Percentiles rank a stretch among this genome's conserved stretches.
phyloP scores from a whole-genome alignment of 1,284 basidiomycete species.

The Porogramme epimiltina region DNA sequence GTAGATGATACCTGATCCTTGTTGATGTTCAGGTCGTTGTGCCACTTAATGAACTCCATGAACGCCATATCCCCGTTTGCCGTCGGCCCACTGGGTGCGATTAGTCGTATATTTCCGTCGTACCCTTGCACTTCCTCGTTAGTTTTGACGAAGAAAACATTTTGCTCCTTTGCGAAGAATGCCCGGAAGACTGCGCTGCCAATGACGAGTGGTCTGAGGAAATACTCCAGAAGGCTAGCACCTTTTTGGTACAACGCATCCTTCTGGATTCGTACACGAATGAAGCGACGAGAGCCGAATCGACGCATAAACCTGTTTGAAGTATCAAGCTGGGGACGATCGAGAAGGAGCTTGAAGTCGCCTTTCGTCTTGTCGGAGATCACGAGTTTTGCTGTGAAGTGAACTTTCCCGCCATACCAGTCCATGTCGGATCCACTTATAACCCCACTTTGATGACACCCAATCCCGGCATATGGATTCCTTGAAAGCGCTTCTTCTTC shows the following conservation, averaged over 20 bases:
- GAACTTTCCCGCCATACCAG: conserved; percentile 42
- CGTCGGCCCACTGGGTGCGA: background rate
- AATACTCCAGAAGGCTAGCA: conserved; percentile 25
- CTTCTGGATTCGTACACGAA: conserved; percentile 36
- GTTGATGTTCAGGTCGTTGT: conserved; percentile 37
- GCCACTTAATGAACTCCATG: conserved; percentile 34
- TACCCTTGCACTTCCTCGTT: conserved; percentile 28
- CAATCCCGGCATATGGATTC: conserved; percentile 29
- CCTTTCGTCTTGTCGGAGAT: background rate
- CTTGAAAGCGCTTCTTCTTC: conserved; percentile 31
- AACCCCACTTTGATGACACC: conserved; percentile 6
- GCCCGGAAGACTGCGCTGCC: conserved; percentile 38
- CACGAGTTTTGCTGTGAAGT: conserved; percentile 31
- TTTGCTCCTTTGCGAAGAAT: conserved; percentile 38
- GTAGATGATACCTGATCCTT: conserved; percentile 32
- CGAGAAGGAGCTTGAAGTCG: conserved; percentile 30
- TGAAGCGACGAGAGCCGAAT: conserved; percentile 41
- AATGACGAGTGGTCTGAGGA: conserved; percentile 38
- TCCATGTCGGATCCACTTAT: conserved; percentile 8
- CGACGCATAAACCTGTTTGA: conserved; percentile 41
- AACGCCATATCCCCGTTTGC: conserved; percentile 15
- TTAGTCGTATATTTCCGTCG: background rate
- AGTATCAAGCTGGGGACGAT: conserved; percentile 34
- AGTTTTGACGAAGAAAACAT: conserved; percentile 38
- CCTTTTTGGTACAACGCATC: conserved; percentile 21